Conservation (phyloP, 768 basidiomycete species). For the Hericium erinaceus region DNA sequence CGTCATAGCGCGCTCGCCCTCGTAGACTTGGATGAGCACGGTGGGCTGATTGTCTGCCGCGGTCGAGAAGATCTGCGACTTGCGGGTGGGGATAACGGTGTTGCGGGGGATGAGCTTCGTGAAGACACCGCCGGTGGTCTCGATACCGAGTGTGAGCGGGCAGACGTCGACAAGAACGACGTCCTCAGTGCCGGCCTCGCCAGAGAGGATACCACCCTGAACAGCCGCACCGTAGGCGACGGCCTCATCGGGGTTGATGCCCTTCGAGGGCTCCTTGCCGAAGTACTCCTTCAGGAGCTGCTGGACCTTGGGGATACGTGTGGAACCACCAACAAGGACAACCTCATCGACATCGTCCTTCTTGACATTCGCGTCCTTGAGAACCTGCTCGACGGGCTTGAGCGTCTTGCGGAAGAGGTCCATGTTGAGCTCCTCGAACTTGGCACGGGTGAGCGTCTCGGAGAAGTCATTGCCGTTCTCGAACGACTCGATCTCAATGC, state of each 20-base stretch:
- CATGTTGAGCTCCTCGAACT: slow-evolving; percentile 98
- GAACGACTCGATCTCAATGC: slow-evolving; percentile 93
- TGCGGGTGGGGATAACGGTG: slow-evolving; percentile 97
- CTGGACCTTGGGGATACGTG: slow-evolving; percentile 99
- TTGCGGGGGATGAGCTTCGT: slow-evolving; percentile 96
- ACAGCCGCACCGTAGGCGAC: slow-evolving; percentile 99
- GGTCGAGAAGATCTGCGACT: slow-evolving; percentile 87
- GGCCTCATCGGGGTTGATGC: slow-evolving; percentile 99
- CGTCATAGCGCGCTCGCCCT: slow-evolving; percentile 94
- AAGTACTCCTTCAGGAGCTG: slow-evolving; percentile 98
- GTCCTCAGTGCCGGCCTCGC: slow-evolving; percentile 83
- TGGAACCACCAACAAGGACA: slow-evolving; percentile 93
- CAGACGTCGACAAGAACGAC: slow-evolving; percentile 94
- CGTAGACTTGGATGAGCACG: slow-evolving; percentile 93
- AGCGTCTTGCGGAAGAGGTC: slow-evolving; percentile 99
- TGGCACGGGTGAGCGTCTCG: slow-evolving; percentile 94
- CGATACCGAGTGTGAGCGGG: slow-evolving; percentile 96
- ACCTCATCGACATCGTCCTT: slow-evolving; percentile 94
- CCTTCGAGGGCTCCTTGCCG: slow-evolving; percentile 93
- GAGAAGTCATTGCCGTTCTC: slow-evolving; percentile 96
- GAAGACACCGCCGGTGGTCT: slow-evolving; percentile 97
- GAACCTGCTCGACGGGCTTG: slow-evolving; percentile 98
- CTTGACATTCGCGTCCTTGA: slow-evolving; percentile 97
- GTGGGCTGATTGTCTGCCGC: slow-evolving; percentile 91
- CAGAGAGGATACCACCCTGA: slow-evolving; percentile 96